Conservation (phyloP, 192 early-diverging fungal genomes). For the Coemansia sp. region DNA sequence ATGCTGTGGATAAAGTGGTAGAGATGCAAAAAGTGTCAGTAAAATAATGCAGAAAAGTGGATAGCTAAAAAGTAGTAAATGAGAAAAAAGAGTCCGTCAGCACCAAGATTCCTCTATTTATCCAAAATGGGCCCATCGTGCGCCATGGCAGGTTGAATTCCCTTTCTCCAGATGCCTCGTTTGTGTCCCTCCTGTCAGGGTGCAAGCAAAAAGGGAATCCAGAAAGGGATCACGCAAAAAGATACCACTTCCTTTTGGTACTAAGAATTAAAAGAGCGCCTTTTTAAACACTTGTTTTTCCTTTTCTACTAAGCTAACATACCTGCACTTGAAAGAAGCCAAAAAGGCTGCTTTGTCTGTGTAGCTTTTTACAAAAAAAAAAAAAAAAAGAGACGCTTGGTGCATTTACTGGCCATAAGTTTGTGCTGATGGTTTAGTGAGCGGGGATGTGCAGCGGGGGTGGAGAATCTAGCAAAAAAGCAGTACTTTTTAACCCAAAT, state of each 20-base stretch:
- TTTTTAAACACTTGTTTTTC: neutral
- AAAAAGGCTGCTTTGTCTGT: neutral
- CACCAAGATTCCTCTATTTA: slow-evolving; percentile 11
- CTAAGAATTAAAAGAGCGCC: neutral
- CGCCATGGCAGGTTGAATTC: neutral
- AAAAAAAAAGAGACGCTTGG: neutral
- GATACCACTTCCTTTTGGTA: neutral
- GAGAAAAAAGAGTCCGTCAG: neutral
- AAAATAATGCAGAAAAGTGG: slow-evolving; percentile 10
- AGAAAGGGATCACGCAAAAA: neutral
- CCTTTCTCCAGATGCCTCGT: neutral
- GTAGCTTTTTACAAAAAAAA: neutral
- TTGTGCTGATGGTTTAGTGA: neutral
- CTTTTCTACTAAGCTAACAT: neutral
- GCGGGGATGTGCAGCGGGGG: neutral
- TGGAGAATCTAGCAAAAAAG: neutral
- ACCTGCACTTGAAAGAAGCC: neutral
- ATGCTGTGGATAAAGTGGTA: slow-evolving; percentile 6
- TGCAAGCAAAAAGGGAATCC: neutral
- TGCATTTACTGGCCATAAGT: neutral
- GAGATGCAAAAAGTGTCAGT: neutral
- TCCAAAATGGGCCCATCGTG: neutral
- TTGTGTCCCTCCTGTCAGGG: neutral
- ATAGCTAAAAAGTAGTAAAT: neutral
- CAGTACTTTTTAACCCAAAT: neutral